These are phyloP conservation scores for Chlorophyllum brunneum DNA, from an alignment of 768 basidiomycete species.

Conservation along the genomic window DNA sequence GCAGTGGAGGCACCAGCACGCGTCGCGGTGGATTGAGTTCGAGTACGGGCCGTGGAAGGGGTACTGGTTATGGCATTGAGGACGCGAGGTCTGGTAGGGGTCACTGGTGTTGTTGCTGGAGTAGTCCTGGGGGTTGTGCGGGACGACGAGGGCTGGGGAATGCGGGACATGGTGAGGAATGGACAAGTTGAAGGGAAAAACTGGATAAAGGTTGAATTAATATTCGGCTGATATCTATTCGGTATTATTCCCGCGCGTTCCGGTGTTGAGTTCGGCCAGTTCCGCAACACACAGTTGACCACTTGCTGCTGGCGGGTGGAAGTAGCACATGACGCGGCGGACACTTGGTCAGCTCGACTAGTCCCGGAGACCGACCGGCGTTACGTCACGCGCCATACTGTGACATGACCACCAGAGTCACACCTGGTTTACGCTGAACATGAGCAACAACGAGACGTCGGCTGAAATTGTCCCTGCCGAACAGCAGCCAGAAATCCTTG, in stretches of 20 bases:
- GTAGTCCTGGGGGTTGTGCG: slow-evolving; percentile 13
- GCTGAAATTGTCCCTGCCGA: slow-evolving; percentile 3
- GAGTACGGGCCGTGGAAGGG: slow-evolving; percentile 13
- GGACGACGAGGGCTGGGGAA: slow-evolving; percentile 14
- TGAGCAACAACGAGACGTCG: slow-evolving; percentile 11
- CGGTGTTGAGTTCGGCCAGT: too few species aligned
- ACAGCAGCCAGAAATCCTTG: slow-evolving; percentile 7
- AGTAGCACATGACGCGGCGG: too few species aligned
- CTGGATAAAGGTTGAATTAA: too few species aligned
- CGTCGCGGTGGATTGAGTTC: slow-evolving; percentile 17
- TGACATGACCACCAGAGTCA: background rate
- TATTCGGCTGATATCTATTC: too few species aligned
- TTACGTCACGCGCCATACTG: background rate
- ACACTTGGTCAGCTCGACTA: too few species aligned
- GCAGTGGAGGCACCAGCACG: slow-evolving; percentile 14
- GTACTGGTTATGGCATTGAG: slow-evolving; percentile 8
- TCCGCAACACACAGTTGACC: too few species aligned
- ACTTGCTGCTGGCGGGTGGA: too few species aligned
- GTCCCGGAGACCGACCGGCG: background rate
- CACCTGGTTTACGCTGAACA: background rate
- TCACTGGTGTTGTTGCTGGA: slow-evolving; percentile 13
- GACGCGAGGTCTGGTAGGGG: slow-evolving; percentile 15
- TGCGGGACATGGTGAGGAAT: slow-evolving; percentile 17
- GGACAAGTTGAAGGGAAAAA: background rate
- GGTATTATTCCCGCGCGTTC: too few species aligned